These are phyloP conservation scores for Recurvomyces mirabilis DNA, from an alignment of 495 filamentous ascomycete genomes.

Conservation along the genomic window DNA sequence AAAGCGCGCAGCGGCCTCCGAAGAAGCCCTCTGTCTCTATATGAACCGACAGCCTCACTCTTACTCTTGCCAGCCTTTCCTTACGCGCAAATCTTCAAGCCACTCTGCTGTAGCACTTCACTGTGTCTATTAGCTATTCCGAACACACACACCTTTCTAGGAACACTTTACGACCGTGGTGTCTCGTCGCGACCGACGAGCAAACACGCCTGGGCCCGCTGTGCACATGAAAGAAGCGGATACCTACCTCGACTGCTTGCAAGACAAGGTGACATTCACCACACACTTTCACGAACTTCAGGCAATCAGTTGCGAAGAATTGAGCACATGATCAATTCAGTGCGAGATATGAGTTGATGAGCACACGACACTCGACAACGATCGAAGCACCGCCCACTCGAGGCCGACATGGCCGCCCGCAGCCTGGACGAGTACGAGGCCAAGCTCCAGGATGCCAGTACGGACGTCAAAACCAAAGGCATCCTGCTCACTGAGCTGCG, in stretches of 20 bases:
- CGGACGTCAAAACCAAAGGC: conserved; percentile 65
- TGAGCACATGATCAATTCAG: neutral
- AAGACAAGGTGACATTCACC: neutral
- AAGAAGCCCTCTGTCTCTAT: neutral
- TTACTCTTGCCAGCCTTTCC: neutral
- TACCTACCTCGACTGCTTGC: no score
- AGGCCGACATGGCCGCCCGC: conserved; percentile 18
- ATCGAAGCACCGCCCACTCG: no score
- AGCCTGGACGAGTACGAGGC: conserved; percentile 21
- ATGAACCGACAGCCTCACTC: neutral
- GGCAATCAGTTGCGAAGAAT: neutral
- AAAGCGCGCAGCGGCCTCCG: neutral
- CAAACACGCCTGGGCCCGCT: neutral
- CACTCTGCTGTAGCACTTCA: conserved; percentile 9
- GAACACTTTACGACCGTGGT: no score
- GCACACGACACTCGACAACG: neutral
- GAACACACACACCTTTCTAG: neutral
- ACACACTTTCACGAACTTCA: neutral
- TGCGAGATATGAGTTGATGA: neutral
- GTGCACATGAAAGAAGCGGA: neutral
- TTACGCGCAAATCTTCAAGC: neutral
- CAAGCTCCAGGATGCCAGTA: conserved; percentile 29
- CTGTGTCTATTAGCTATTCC: neutral
- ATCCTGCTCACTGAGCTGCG: conserved; percentile 69
- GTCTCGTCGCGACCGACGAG: no score